phyloP scores from a whole-genome alignment of 1,284 basidiomycete species.

The Coniferiporia sulphurascens region DNA sequence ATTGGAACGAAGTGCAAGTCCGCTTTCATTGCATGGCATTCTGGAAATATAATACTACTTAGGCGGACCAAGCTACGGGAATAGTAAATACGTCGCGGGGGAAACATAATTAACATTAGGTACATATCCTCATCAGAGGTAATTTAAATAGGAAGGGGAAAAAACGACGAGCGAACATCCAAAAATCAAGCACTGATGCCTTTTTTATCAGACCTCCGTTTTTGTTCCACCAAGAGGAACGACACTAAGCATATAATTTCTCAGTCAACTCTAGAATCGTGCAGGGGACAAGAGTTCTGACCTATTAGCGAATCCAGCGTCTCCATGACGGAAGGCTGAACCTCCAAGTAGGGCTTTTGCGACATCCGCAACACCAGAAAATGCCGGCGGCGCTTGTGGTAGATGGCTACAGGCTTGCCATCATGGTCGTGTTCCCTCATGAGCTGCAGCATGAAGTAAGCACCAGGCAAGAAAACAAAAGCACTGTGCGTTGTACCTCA shows the following conservation, averaged over 20 bases:
- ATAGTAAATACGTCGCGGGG: too few species aligned
- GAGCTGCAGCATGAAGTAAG: constrained; percentile 24
- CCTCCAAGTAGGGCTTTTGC: constrained; percentile 34
- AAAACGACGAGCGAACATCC: background rate
- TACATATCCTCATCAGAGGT: background rate
- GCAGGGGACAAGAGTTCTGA: constrained; percentile 10
- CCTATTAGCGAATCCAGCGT: constrained; percentile 36
- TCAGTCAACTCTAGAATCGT: background rate
- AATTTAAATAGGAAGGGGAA: background rate
- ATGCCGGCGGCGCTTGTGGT: constrained; percentile 34
- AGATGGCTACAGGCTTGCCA: constrained; percentile 31
- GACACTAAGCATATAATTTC: constrained; percentile 23
- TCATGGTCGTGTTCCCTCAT: constrained; percentile 27
- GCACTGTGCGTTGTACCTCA: constrained; percentile 24
- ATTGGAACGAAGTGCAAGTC: too few species aligned
- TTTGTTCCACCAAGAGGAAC: constrained; percentile 29
- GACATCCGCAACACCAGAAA: constrained; percentile 34
- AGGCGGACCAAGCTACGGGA: too few species aligned
- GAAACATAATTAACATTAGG: background rate
- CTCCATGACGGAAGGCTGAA: constrained; percentile 31
- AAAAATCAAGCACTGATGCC: background rate
- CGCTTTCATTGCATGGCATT: too few species aligned
- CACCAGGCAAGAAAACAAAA: background rate
- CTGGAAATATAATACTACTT: too few species aligned
- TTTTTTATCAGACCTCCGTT: constrained; percentile 23